Conservation (phyloP, 2,329 filamentous ascomycete species). For the Aaosphaeria pasadenensis region DNA sequence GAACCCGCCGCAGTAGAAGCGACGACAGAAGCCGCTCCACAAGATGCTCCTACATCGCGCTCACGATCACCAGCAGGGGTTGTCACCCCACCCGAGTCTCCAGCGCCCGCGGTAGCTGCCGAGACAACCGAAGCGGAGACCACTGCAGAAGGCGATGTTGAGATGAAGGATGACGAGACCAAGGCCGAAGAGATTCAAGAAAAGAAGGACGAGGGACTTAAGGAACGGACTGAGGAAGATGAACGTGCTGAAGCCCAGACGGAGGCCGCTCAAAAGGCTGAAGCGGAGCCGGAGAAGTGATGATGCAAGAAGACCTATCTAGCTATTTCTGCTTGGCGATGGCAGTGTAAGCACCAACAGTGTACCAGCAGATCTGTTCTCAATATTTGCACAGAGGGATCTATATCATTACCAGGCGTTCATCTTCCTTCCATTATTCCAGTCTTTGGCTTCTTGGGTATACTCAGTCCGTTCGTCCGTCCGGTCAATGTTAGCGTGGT, state of each 20-base stretch:
- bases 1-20: slow-evolving; percentile 6
- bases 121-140: slow-evolving; percentile 11
- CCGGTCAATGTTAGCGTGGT: too few species aligned
- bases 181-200: slow-evolving; percentile 3
- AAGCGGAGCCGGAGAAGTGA: not conserved
- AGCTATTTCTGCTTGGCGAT: too few species aligned
- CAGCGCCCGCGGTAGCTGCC: slow-evolving; percentile 3
- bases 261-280: slow-evolving; percentile 1
- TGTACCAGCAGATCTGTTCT: too few species aligned
- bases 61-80: slow-evolving; percentile 30
- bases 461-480: too few species aligned
- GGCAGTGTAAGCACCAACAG: too few species aligned
- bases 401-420: too few species aligned
- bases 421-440: too few species aligned
- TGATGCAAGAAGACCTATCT: not conserved
- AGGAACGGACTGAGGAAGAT: slow-evolving; percentile 24
- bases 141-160: slow-evolving; percentile 20
- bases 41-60: slow-evolving; percentile 6
- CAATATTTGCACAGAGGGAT: too few species aligned
- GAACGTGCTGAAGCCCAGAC: slow-evolving; percentile 18
- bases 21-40: not conserved
- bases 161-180: slow-evolving; percentile 27
- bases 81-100: slow-evolving; percentile 36
- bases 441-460: too few species aligned
- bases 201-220: slow-evolving; percentile 25